A percentile compares a stretch with the other conserved stretches of the same genome.
phyloP scores from a whole-genome alignment of 2,329 filamentous ascomycete genomes.

The Juglanconis sp. region DNA sequence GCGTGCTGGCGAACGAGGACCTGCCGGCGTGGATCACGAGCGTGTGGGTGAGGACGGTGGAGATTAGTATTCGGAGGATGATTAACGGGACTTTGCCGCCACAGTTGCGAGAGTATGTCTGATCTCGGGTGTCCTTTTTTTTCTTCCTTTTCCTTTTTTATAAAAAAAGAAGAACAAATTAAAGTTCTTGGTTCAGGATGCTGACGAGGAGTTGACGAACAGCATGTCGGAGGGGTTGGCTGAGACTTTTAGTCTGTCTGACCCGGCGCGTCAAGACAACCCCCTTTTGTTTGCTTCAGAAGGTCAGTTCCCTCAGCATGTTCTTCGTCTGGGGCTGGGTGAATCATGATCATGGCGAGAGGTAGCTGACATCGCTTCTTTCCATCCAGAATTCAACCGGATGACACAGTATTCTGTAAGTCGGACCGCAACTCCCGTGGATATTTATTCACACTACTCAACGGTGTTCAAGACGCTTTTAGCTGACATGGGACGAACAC shows the following conservation, averaged over 20 bases:
- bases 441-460: too few species aligned
- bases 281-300: slow-evolving; percentile 76
- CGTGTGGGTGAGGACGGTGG: slow-evolving; percentile 66
- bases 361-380: not conserved
- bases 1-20: slow-evolving; percentile 62
- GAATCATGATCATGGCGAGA: too few species aligned
- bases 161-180: not conserved
- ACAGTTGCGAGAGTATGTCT: slow-evolving; percentile 51
- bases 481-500: not conserved
- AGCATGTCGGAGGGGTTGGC: slow-evolving; percentile 66
- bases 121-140: too few species aligned
- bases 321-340: too few species aligned
- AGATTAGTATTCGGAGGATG: slow-evolving; percentile 62
- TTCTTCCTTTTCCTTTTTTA: rapidly evolving
- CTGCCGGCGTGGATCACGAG: slow-evolving; percentile 70
- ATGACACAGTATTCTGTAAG: slow-evolving; percentile 10
- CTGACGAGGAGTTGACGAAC: not conserved
- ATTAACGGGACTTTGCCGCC: slow-evolving; percentile 65
- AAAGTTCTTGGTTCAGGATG: not conserved
- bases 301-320: slow-evolving; percentile 41
- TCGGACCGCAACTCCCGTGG: not conserved
- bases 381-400: slow-evolving; percentile 48
- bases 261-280: slow-evolving; percentile 69
- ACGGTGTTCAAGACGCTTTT: not conserved
- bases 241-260: slow-evolving; percentile 74